Conservation (phyloP, 2,329 filamentous ascomycete species). For the Aspergillus japonicus region DNA sequence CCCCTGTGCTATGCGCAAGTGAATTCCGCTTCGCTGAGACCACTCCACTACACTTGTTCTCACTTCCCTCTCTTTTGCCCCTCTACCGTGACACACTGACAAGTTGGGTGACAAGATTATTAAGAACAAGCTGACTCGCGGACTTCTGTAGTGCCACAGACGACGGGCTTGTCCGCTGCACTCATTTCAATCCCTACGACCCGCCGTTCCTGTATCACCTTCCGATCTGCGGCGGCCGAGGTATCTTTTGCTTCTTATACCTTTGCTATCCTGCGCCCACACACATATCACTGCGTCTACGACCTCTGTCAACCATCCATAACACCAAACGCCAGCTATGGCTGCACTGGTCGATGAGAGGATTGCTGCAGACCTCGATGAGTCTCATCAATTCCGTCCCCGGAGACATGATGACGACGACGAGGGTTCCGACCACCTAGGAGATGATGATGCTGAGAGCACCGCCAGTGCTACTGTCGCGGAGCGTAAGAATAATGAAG, state of each 20-base stretch:
- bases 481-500: slow-evolving; percentile 63
- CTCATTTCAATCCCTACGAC: slow-evolving; percentile 24
- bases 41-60: not conserved
- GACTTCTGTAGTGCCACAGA: slow-evolving; percentile 16
- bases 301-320: slow-evolving; percentile 75
- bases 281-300: slow-evolving; percentile 55
- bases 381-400: slow-evolving; percentile 65
- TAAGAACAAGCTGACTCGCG: slow-evolving; percentile 14
- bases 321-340: slow-evolving; percentile 77
- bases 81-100: slow-evolving; percentile 32
- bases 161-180: slow-evolving; percentile 26
- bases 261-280: not conserved
- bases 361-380: slow-evolving; percentile 71
- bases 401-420: slow-evolving; percentile 84
- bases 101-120: slow-evolving; percentile 12
- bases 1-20: not conserved
- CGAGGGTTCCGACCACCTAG: slow-evolving; percentile 68
- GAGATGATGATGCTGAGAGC: slow-evolving; percentile 78
- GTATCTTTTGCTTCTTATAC: not conserved
- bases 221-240: slow-evolving; percentile 7
- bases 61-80: slow-evolving; percentile 22
- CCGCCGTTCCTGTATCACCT: slow-evolving; percentile 7
- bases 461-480: slow-evolving; percentile 79
- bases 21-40: slow-evolving; percentile 11
- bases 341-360: slow-evolving; percentile 76